phyloP scores from a whole-genome alignment of 1,284 basidiomycete genomes.

The Ganoderma meredithae region DNA sequence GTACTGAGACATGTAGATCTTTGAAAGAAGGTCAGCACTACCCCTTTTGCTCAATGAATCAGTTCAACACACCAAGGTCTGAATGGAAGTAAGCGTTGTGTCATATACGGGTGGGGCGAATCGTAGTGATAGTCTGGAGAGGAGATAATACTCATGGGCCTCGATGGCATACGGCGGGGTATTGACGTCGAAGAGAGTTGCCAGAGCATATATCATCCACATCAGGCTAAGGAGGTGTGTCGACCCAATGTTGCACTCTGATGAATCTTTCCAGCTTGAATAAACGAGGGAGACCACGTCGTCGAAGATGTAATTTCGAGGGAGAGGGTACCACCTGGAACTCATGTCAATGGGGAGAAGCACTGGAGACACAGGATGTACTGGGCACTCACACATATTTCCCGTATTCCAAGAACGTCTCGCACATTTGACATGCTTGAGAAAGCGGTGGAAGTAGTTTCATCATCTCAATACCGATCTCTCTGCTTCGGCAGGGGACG shows the following conservation, averaged over 20 bases:
- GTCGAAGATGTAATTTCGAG: conserved; percentile 52
- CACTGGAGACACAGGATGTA: conserved; percentile 20
- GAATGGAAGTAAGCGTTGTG: conserved; percentile 60
- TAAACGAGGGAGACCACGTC: conserved; percentile 57
- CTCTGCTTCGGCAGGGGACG: conserved; percentile 40
- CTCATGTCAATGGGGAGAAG: neutral
- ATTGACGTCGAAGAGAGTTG: conserved; percentile 55
- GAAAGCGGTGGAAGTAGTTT: conserved; percentile 55
- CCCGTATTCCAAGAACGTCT: conserved; percentile 62
- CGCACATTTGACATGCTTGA: conserved; percentile 60
- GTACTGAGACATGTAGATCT: conserved; percentile 67
- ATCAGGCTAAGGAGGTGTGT: conserved; percentile 60
- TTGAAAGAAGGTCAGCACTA: conserved; percentile 11
- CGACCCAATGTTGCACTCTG: conserved; percentile 24
- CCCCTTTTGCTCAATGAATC: conserved; percentile 1
- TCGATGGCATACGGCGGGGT: conserved; percentile 52
- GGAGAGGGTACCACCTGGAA: conserved; percentile 40
- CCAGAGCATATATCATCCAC: conserved; percentile 54
- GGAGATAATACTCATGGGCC: conserved; percentile 64
- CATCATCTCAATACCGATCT: conserved; percentile 50
- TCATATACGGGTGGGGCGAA: conserved; percentile 53
- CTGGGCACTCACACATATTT: conserved; percentile 51
- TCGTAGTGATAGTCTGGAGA: conserved; percentile 59
- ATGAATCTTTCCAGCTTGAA: conserved; percentile 44
- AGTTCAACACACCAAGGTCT: conserved; percentile 53